Base-by-base conservation (phyloP, 768 basidiomycete species). In the Xanthoconium purpureum region DNA sequence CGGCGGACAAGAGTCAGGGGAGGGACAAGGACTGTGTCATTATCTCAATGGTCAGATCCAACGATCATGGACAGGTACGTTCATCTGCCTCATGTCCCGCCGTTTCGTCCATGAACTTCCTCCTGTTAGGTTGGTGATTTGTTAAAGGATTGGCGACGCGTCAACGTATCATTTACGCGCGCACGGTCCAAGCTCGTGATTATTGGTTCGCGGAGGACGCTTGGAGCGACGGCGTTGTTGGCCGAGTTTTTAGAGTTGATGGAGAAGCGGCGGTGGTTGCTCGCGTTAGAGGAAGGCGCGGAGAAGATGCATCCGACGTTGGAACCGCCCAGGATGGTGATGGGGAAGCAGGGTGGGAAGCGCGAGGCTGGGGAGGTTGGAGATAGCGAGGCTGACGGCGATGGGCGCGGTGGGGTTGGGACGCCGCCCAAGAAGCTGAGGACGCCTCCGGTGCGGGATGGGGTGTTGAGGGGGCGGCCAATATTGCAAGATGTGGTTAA, bases 81-180 rank as follows among this genome's bases (percentile, higher is more conserved):
- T 10, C 35, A 4, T 24, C 20, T n/a, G 9, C 9, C 33, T 35
- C 33, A 12, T 35, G 33, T 8, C 3, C n/a, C 20, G 28, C 20
- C 30, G 9, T 15, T 24, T 8, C 18, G 6, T 7, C 35, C 1
- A 3, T 28, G 12, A 20, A 14, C 13, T 9, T 40, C 12, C 14
- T 20, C 17, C 14, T 15, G 18, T 24, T 40, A 96, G 94, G 80
- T 93, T 29, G 97, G 97, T 10, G 94, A 98, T 51, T 79, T 99
- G 3, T 77, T 98, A 28, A 92, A 89, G 63, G 97, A 99, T 68
- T 98, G 96, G 95, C 80, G 97, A 37, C 74, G 97, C 35, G 87
- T 98, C 79, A 99, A 99, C 66, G 97, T 99, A 17, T 89, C 94
- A 8, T 93, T 98, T 70, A 98, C 96, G 1, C 87, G 97, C 15